Evolutionary conservation across 169 alveolate species (phyloP).

Genomic region (Babesia bovis): DNA sequence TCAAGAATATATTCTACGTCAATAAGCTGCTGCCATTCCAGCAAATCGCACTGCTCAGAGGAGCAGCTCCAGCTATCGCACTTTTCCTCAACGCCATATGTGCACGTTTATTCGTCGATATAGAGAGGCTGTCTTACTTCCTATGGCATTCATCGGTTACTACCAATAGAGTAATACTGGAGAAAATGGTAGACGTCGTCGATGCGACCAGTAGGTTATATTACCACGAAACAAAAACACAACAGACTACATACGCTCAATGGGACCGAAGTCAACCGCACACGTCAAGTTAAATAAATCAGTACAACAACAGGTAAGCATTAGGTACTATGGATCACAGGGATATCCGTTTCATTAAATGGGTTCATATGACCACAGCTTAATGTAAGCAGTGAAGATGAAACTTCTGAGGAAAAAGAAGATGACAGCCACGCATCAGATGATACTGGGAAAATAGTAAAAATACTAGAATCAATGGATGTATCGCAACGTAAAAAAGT

Average conservation of each 20-base stretch:
- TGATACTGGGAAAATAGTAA: no score
- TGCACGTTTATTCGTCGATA: conserved; percentile 30
- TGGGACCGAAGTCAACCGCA: not conserved
- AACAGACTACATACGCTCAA: conserved; percentile 16
- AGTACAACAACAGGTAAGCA: not conserved
- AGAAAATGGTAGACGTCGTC: conserved; percentile 54
- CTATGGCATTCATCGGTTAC: conserved; percentile 61
- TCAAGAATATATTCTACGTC: conserved; percentile 34
- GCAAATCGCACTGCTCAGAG: conserved; percentile 33
- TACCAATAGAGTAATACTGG: conserved; percentile 47
- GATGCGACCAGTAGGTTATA: conserved; percentile 51
- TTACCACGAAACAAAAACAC: not conserved
- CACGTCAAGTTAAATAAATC: not conserved
- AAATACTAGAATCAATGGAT: conserved; percentile 44
- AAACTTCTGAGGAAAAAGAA: no score
- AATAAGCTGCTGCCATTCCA: conserved; percentile 58
- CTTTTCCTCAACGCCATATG: conserved; percentile 29
- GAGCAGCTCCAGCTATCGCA: conserved; percentile 44
- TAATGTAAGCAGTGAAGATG: no score
- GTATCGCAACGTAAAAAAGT: conserved; percentile 33
- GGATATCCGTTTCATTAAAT: not conserved
- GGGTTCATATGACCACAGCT: not conserved
- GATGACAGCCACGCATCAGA: no score
- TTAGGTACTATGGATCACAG: not conserved
- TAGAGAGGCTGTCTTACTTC: conserved; percentile 19